A percentile compares a stretch with the other conserved stretches of the same genome.
Conservation (phyloP, 768 basidiomycete genomes). For the Hemileccinum impolitum region DNA sequence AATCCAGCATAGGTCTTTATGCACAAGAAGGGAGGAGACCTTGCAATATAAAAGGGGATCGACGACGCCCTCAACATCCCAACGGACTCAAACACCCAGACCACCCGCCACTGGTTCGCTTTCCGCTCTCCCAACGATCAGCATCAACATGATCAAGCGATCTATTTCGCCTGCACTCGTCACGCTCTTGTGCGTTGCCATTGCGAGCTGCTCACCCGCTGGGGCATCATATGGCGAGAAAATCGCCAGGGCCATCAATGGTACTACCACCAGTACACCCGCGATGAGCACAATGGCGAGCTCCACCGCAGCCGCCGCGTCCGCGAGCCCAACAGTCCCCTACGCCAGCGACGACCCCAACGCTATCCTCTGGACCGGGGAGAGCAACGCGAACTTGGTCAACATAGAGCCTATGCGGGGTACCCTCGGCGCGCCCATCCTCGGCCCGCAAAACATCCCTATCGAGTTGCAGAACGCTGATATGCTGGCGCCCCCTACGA, state of each 20-base stretch:
- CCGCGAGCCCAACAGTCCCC: conserved; percentile 38
- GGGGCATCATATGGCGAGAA: no score
- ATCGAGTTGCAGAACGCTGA: conserved; percentile 57
- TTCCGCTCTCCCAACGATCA: no score
- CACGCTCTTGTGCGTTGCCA: conserved; percentile 2
- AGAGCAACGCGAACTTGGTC: conserved; percentile 14
- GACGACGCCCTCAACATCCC: no score
- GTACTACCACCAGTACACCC: no score
- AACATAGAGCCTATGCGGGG: conserved; percentile 41
- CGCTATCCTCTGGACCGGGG: conserved; percentile 35
- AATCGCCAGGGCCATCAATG: no score
- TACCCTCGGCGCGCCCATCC: conserved; percentile 40
- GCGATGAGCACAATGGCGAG: no score
- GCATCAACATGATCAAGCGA: conserved; percentile 4
- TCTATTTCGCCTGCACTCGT: background rate
- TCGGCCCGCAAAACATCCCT: conserved; percentile 55
- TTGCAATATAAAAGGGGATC: no score
- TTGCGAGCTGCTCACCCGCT: conserved; percentile 2
- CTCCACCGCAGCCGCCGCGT: no score
- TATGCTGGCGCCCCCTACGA: conserved; percentile 52
- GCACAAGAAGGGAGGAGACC: no score
- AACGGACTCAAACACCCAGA: no score
- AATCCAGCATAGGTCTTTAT: no score
- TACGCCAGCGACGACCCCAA: conserved; percentile 43
- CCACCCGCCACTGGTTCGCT: no score